Evolutionary conservation across 306 rosid species (phyloP).

Genomic region (Vicia sativa): DNA sequence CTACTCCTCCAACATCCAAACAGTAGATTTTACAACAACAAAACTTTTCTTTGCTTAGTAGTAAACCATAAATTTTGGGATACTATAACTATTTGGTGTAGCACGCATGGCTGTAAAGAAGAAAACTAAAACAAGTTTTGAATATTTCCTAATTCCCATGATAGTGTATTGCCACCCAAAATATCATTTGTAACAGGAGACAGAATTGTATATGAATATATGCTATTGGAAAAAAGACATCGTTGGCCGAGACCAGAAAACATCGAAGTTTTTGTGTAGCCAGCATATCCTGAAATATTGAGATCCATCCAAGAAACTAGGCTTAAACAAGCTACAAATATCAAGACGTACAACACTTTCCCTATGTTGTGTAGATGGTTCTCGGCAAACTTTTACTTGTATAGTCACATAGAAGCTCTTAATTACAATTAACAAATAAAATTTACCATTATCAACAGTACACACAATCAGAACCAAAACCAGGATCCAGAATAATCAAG

Average conservation of each 20-base stretch:
- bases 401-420: constrained; percentile 24
- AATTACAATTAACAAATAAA: background rate
- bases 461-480: constrained; percentile 15
- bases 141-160: constrained; percentile 25
- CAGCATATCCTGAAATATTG: constrained; percentile 19
- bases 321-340: constrained; percentile 29
- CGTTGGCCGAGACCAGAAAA: background rate
- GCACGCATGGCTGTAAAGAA: background rate
- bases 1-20: constrained; percentile 11
- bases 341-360: constrained; percentile 4
- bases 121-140: constrained; percentile 5
- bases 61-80: constrained; percentile 16
- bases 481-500: background rate
- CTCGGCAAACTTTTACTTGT: background rate
- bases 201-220: background rate
- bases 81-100: constrained; percentile 13
- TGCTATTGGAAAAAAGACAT: background rate
- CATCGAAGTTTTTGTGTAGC: background rate
- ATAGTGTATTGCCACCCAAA: constrained; percentile 24
- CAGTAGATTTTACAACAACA: constrained; percentile 15
- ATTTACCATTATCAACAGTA: constrained; percentile 5
- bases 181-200: constrained; percentile 9
- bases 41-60: background rate
- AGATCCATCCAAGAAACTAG: constrained; percentile 8
- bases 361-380: constrained; percentile 16